phyloP scores from a whole-genome alignment of 2,329 filamentous ascomycete genomes.

The Karstenula rhodostoma region DNA sequence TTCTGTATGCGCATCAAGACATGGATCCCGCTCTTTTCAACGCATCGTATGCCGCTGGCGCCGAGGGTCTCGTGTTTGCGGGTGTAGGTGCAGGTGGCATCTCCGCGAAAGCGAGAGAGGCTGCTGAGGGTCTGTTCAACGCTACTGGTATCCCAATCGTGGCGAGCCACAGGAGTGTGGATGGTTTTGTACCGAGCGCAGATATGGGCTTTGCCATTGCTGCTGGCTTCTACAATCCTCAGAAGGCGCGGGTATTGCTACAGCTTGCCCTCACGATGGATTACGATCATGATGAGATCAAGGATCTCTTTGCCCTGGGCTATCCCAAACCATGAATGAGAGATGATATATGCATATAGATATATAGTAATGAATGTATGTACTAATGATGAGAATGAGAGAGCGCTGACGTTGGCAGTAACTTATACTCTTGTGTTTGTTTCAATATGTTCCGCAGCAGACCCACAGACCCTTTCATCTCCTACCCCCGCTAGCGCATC shows the following conservation, averaged over 20 bases:
- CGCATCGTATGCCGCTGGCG: slow-evolving; percentile 59
- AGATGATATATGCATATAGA: neutral
- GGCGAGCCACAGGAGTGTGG: slow-evolving; percentile 60
- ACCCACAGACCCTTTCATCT: slow-evolving; percentile 9
- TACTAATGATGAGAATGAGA: neutral
- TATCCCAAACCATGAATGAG: slow-evolving; percentile 33
- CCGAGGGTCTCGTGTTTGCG: slow-evolving; percentile 64
- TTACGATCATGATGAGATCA: slow-evolving; percentile 56
- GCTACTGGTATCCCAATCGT: slow-evolving; percentile 60
- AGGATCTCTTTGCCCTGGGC: slow-evolving; percentile 42
- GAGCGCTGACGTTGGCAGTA: neutral
- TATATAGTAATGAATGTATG: neutral
- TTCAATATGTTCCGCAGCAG: neutral
- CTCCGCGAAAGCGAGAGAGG: slow-evolving; percentile 31
- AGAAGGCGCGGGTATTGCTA: slow-evolving; percentile 63
- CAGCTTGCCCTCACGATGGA: slow-evolving; percentile 46
- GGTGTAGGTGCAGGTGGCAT: slow-evolving; percentile 64
- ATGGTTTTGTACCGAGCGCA: slow-evolving; percentile 59
- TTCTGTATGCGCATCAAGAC: slow-evolving; percentile 65
- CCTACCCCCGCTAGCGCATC: slow-evolving; percentile 8
- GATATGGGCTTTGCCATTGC: slow-evolving; percentile 49
- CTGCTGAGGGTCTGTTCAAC: slow-evolving; percentile 56
- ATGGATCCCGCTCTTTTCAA: slow-evolving; percentile 59
- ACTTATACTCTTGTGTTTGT: neutral
- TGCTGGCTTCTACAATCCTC: slow-evolving; percentile 63